Evolutionary conservation across 2,329 filamentous ascomycete species (phyloP).

Genomic region (Dryadomyces sulphureus): DNA sequence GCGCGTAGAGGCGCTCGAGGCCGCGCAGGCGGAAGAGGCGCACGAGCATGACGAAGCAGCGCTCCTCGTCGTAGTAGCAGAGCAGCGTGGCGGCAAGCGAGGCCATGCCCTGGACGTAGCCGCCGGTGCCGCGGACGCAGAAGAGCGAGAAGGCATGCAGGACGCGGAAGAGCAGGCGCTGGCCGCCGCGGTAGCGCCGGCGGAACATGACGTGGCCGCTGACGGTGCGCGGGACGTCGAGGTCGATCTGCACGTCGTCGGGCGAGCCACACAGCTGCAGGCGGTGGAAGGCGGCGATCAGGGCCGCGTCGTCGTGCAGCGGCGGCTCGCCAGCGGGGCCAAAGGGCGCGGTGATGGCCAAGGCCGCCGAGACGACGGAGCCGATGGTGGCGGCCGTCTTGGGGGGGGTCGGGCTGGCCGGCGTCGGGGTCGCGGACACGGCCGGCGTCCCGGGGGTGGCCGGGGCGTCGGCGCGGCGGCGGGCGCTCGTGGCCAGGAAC

Average conservation of each 20-base stretch:
- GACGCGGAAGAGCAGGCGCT: conserved; percentile 81
- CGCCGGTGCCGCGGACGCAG: conserved; percentile 57
- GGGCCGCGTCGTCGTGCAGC: conserved; percentile 11
- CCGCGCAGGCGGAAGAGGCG: conserved; percentile 83
- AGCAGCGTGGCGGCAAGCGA: conserved; percentile 81
- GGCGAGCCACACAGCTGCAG: conserved; percentile 62
- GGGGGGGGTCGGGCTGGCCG: too few relatives aligned
- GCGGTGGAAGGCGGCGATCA: conserved; percentile 57
- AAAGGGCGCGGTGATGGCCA: too few relatives aligned
- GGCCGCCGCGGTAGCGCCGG: conserved; percentile 76
- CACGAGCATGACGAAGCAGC: conserved; percentile 91
- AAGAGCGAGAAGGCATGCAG: conserved; percentile 85
- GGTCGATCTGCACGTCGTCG: conserved; percentile 92
- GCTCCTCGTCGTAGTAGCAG: conserved; percentile 94
- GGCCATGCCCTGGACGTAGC: conserved; percentile 97
- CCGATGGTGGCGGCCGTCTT: too few relatives aligned
- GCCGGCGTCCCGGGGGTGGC: too few relatives aligned
- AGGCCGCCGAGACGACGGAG: too few relatives aligned
- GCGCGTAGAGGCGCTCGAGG: conserved; percentile 67
- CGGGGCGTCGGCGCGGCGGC: too few relatives aligned
- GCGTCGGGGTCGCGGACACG: too few relatives aligned
- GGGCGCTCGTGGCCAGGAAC: conserved; percentile 69
- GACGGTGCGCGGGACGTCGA: conserved; percentile 91
- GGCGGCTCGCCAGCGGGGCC: neutral
- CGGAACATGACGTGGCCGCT: conserved; percentile 97